Base-by-base conservation (phyloP, 768 basidiomycete genomes). In the Podaxis carcinomalis region DNA sequence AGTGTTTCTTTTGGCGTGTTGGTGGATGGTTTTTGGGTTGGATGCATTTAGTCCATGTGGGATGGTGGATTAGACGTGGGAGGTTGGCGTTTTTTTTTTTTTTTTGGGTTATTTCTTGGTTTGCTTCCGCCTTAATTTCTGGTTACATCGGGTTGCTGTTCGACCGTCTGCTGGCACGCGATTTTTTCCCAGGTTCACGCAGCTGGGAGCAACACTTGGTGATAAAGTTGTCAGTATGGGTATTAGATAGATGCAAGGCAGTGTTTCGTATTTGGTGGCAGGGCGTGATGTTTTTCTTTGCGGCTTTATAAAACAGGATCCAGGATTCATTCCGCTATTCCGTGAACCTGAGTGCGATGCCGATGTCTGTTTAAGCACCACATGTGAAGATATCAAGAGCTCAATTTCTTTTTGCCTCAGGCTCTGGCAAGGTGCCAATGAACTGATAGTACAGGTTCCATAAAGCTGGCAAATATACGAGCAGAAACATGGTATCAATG, bases 131-230 rank as follows among this genome's bases (percentile, higher is more conserved):
- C 21, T 25, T 49, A 4, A 3, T 11, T 49, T 13, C 19, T 49
- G 47, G n/a, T 23, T 49, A 13, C n/a, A 4, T 49, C 6, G n/a
- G n/a, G n/a, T n/a, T n/a, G n/a, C n/a, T n/a, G 21, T 23, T 21
- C 3, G 11, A 49, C 19, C 7, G 11, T 19, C 25, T 25, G 13
- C 47, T 49, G 25, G 27, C 16, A 49, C 36, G 35, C 39, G 52
- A 39, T n/a, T 32, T 47, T 66, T 65, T 16, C 25, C 19, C 62
- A 74, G 73, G 72, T 72, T 59, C 69, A 72, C 62, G 66, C 68
- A 49, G 68, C 68, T 47, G 65, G 69, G 25, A 65, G 67, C 37
- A 66, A 61, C 52, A 66, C 67, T 16, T 67, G 66, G 39, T 66
- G 63, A 32, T 44, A 54, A 14, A 28, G 28, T 7, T 28, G 28